Evolutionary conservation across 192 early-diverging fungal genomes (phyloP).

Genomic region (Dissophora globulifera): DNA sequence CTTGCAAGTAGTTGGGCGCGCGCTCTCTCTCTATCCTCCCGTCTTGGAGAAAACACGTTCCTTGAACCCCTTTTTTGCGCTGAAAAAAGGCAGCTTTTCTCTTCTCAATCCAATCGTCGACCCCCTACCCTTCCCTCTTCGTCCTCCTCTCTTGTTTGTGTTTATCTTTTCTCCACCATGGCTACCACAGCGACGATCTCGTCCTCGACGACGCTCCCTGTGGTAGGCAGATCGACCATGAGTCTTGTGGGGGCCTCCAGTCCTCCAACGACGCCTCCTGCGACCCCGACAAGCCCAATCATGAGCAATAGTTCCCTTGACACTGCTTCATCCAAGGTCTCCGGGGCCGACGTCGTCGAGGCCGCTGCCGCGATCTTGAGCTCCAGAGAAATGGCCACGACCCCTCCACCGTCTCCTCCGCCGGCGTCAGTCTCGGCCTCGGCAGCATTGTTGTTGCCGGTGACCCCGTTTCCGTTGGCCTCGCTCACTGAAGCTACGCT

Average conservation of each 20-base stretch:
- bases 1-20: too few species aligned
- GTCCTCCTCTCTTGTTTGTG: too few species aligned
- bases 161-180: too few species aligned
- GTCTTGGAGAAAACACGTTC: background rate
- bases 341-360: slow-evolving; percentile 1
- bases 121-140: slow-evolving; percentile 1
- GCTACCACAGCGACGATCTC: slow-evolving; percentile 55
- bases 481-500: background rate
- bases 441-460: background rate
- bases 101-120: too few species aligned
- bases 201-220: slow-evolving; percentile 40
- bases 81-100: too few species aligned
- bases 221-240: slow-evolving; percentile 54
- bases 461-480: background rate
- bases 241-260: slow-evolving; percentile 39
- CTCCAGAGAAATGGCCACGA: background rate
- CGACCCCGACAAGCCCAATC: slow-evolving; percentile 15
- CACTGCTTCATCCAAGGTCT: too few species aligned
- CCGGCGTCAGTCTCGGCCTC: background rate
- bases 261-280: slow-evolving; percentile 19
- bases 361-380: background rate
- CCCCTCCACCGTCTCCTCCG: slow-evolving; percentile 2
- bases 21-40: too few species aligned
- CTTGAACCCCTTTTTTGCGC: background rate
- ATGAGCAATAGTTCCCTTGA: slow-evolving; percentile 1